Conservation (phyloP, 352 stramenopile genomes). For the Thalassiosira hispida region DNA sequence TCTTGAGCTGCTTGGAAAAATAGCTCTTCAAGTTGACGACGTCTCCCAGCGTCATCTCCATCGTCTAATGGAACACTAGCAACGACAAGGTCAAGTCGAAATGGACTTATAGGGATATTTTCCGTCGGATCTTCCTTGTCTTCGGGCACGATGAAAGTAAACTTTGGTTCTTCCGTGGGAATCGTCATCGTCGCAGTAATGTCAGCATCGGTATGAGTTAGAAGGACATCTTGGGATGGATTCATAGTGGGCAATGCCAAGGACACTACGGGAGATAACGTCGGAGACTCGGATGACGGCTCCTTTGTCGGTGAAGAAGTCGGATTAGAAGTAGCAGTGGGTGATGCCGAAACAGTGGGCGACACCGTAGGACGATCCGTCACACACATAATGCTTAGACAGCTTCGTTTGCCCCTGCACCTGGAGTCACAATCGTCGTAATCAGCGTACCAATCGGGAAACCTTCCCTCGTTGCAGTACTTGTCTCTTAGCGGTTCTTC, state of each 20-base stretch:
- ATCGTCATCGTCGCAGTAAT: not conserved
- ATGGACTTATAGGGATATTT: constrained; percentile 19
- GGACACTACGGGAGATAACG: not conserved
- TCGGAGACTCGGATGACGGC: not conserved
- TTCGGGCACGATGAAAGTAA: not conserved
- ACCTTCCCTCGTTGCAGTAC: not conserved
- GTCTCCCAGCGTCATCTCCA: not conserved
- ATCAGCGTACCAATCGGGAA: not conserved
- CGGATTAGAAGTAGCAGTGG: not conserved
- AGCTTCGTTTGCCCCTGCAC: not conserved
- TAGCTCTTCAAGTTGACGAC: not conserved
- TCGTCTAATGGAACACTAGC: not conserved
- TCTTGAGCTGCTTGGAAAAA: constrained; percentile 13
- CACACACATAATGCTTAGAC: not conserved
- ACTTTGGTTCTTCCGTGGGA: not conserved
- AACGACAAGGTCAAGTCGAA: constrained; percentile 20
- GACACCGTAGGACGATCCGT: not conserved
- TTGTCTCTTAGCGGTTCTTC: not conserved
- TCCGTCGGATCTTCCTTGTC: not conserved
- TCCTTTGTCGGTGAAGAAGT: not conserved
- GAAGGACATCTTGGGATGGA: not conserved
- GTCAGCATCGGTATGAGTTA: no score
- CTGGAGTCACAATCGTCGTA: not conserved
- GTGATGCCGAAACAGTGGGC: not conserved
- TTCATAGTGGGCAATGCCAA: not conserved